These are phyloP conservation scores for Xylaria multiplex DNA, from an alignment of 2,329 filamentous ascomycete genomes.

Conservation along the genomic window DNA sequence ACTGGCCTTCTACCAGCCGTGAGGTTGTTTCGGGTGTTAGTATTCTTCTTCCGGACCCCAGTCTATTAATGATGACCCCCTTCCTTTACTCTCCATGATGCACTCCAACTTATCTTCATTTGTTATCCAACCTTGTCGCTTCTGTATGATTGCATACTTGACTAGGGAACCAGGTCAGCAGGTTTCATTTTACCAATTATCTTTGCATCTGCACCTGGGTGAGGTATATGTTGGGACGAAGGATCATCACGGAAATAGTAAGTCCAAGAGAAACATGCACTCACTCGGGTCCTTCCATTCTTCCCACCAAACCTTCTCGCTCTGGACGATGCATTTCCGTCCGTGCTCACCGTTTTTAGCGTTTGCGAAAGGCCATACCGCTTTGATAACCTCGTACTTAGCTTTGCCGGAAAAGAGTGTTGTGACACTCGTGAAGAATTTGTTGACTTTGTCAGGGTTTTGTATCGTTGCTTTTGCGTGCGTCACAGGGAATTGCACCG, in stretches of 20 bases:
- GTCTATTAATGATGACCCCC: slow-evolving; percentile 52
- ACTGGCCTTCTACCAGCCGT: background rate
- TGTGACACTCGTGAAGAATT: slow-evolving; percentile 63
- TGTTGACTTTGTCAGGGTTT: slow-evolving; percentile 63
- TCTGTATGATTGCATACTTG: slow-evolving; percentile 49
- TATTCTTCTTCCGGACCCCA: slow-evolving; percentile 55
- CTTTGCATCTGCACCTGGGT: background rate
- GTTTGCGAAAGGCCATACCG: slow-evolving; percentile 68
- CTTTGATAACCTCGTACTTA: slow-evolving; percentile 65
- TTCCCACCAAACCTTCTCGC: slow-evolving; percentile 66
- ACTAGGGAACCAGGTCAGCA: slow-evolving; percentile 29
- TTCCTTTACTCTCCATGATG: slow-evolving; percentile 61
- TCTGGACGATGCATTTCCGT: slow-evolving; percentile 61
- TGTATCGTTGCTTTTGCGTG: slow-evolving; percentile 50
- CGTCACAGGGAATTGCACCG: slow-evolving; percentile 38
- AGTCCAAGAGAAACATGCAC: background rate
- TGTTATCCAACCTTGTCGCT: slow-evolving; percentile 59
- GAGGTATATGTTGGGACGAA: background rate
- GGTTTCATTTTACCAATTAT: background rate
- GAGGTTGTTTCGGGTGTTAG: slow-evolving; percentile 7
- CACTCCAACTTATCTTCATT: slow-evolving; percentile 65
- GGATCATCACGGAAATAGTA: background rate
- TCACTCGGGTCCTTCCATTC: slow-evolving; percentile 60
- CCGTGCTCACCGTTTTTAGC: slow-evolving; percentile 56
- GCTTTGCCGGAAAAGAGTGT: slow-evolving; percentile 63